Base-by-base conservation (phyloP, 1,284 basidiomycete species). In the Inonotus hispidus region DNA sequence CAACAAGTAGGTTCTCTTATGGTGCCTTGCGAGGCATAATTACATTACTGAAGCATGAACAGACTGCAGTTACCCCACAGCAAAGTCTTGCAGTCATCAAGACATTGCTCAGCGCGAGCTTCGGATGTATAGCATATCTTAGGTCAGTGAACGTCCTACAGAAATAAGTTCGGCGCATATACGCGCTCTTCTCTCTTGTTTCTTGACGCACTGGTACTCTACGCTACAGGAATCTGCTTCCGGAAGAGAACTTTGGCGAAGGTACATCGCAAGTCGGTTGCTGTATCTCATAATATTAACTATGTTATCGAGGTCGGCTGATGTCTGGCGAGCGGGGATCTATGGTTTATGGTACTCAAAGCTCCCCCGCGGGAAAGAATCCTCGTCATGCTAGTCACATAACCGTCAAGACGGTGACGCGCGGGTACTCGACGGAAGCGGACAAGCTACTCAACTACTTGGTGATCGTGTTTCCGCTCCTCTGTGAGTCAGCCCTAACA, bases 191-290 rank as follows among this genome's bases (percentile, higher is more conserved):
- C 45, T 13, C 21, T 57, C n/a, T 11, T 27, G 23, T 47, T 32
- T 41, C 23, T 47, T 39, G 16, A 41, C 21, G 32, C 14, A 32
- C 32, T 32, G 52, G 47, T 56, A 23, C 49, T 60, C 8, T 37
- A 59, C 47, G 47, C 45, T 37, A 59, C 66, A 89, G 87, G 63
- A 85, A 87, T 65, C 72, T 93, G 3, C 77, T 93, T 23, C 88
- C 90, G 4, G 83, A 87, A 37, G 88, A 92, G 54, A 91, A 92
- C 66, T 93, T 92, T 68, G 79, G 79, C n/a, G 82, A 87, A 71
- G 85, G 88, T 87, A 64, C 64, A 32, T 32, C 76, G 58, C 53
- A 53, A 2, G 78, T 79, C 13, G 73, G 75, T n/a, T 77, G 77
- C 38, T 75, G 80, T 64, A 74, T 73, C 37, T 71, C 77, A 14